These are phyloP conservation scores for Ehretia macrophylla DNA, from an alignment of 257 asterid species.

Conservation along the genomic window DNA sequence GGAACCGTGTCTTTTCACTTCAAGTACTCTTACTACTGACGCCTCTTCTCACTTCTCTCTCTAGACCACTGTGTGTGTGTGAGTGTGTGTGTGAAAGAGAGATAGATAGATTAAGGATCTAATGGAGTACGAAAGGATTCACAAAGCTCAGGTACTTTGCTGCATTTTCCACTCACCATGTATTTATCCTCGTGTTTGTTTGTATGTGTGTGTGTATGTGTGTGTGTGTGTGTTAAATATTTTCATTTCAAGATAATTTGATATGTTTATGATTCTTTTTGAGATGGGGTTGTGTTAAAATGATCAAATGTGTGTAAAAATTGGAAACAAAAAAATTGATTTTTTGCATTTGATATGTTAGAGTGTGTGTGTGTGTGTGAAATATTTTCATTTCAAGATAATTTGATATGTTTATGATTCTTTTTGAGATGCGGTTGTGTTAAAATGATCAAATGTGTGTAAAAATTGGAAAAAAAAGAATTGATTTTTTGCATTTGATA, in stretches of 20 bases:
- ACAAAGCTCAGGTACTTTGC: constrained; percentile 73
- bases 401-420: background rate
- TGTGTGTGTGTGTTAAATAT: background rate
- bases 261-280: background rate
- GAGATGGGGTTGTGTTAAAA: background rate
- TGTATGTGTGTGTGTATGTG: constrained; percentile 3
- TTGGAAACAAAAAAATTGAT: no score
- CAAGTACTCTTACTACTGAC: background rate
- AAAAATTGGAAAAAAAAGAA: no score
- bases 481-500: no score
- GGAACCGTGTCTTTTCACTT: background rate
- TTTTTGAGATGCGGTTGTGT: background rate
- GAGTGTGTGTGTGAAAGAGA: background rate
- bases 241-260: background rate
- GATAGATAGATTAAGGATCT: background rate
- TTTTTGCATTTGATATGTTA: no score
- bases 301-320: background rate
- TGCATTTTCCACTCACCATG: no score
- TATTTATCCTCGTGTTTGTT: no score
- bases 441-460: background rate
- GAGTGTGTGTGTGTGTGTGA: background rate
- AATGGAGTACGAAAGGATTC: constrained; percentile 98
- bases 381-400: background rate
- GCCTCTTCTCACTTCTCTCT: background rate
- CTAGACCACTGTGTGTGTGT: background rate